Base-by-base conservation (phyloP, 257 asterid genomes). In the Thymus mandschuricus region DNA sequence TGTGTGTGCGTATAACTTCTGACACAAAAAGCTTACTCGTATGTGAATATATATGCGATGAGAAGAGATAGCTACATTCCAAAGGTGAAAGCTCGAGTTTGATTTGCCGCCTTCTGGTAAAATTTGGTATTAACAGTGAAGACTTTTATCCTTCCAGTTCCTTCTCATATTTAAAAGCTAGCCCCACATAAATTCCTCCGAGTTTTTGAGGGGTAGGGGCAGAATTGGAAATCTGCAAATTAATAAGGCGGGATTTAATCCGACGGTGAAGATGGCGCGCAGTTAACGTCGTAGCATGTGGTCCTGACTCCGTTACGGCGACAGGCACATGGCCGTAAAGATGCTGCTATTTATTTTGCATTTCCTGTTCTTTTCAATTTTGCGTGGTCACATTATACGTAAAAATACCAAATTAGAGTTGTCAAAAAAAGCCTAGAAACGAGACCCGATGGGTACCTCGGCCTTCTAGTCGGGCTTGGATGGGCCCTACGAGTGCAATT, bases 231-330 rank as follows among this genome's bases (percentile, higher is more conserved):
- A 29, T 28, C 10, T 28, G 48, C 3, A 21, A 21, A 21, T 21
- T 35, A 15, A 62, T 33, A 3, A 5, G 13, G 10, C 5, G 51
- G 73, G 73, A 67, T 77, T 70, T 60, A 75, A 82, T 84, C 86
- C 33, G 54, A 82, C 76, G 88, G 85, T 65, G 3, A 34, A 1
- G 68, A 79, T 58, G 81, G 48, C 77, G 28, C 66, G 75, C 21
- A 21, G 86, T 82, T 82, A 81, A 63, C 75, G 66, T 74, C 75
- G 66, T 74, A 74, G 73, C 80, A 81, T 70, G 90, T 87, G 93
- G 88, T 87, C 90, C 88, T 70, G 74, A 71, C 85, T 78, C 88
- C 90, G 88, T 81, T 83, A 80, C 85, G 81, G 88, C 55, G 86
- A 76, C 86, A 76, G 81, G 83, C 88, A 81, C 86, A 74, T 82